Conservation (phyloP, 192 early-diverging fungal species). For the Mortierella alpina region DNA sequence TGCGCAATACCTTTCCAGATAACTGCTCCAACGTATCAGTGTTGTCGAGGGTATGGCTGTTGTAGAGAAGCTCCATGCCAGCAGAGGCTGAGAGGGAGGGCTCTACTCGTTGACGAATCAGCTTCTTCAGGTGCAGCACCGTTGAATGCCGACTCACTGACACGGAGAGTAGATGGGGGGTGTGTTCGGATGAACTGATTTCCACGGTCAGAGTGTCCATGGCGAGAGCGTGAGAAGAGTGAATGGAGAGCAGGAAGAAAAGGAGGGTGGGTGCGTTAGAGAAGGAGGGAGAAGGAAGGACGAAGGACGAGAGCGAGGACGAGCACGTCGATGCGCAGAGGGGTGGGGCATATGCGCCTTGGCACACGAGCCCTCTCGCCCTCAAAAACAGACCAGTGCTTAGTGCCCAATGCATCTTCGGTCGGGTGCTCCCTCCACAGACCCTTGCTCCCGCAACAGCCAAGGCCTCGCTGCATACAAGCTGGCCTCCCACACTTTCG, state of each 20-base stretch:
- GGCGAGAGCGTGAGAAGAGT: background rate
- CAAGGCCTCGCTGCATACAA: too few species aligned
- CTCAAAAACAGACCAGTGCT: too few species aligned
- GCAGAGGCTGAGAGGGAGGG: background rate
- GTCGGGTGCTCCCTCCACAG: too few species aligned
- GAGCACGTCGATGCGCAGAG: background rate
- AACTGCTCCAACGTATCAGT: slow-evolving; percentile 3
- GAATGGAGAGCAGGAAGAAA: background rate
- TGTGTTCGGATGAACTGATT: background rate
- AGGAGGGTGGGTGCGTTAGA: too few species aligned
- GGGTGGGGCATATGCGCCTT: too few species aligned
- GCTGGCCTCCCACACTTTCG: too few species aligned
- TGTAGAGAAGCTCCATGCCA: background rate
- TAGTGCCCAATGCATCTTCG: too few species aligned
- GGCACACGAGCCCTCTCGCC: too few species aligned
- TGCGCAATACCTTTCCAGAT: background rate
- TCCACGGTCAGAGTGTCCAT: slow-evolving; percentile 2
- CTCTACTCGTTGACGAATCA: background rate
- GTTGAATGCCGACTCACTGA: slow-evolving; percentile 3
- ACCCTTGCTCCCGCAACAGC: too few species aligned
- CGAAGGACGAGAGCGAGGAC: background rate
- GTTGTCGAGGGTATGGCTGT: background rate
- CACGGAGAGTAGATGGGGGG: background rate
- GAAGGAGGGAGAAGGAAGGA: background rate
- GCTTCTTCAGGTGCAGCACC: slow-evolving; percentile 2